Evolutionary conservation across 345 rosid genomes (phyloP), one percentile per base, ranked within the genome.

Genomic region (Citrus reticulata): DNA sequence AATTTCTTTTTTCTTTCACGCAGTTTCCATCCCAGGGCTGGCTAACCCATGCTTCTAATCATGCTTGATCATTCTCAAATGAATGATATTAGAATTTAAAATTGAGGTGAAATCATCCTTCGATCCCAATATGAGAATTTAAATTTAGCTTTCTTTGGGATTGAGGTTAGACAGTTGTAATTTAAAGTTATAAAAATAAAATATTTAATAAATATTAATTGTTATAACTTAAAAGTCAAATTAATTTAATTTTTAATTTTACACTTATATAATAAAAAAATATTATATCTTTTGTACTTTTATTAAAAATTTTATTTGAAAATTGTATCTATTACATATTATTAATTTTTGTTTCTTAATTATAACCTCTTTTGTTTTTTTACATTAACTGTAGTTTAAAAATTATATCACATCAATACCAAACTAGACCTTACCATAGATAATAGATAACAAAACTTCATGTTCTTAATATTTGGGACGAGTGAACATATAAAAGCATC

Each of bases 111-210:
- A 22, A n/a, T 35, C 27, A 4, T 6, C 58, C 32, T 51, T 49
- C 5, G 5, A 29, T 8, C 5, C 4, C 4, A 42, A 42, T 11
- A 13, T 46, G 51, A 3, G 51, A 11, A 46, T 1, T 46, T 46
- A 16, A 46, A 46, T 46, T 1, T 1, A 1, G 0, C 0, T 0
- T 39, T 8, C 0, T 39, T 39, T 39, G 0, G 0, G 7, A 39
- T 39, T 8, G 1, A 39, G 2, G 2, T 39, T 39, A 1, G 2
- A 39, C 2, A 8, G 0, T 0, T 39, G 0, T 8, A 39, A 7
- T 0, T 39, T 39, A 39, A 39, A 39, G 0, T 39, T 39, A 9
- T 1, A 39, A 0, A 1, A 37, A 6, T 37, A 37, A 37, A 37
- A 0, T 37, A 37, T 37, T 8, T 39, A 39, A 39, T 39, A 39